Evolutionary conservation across 2,329 filamentous ascomycete genomes (phyloP).

Genomic region (Xylaria digitata): DNA sequence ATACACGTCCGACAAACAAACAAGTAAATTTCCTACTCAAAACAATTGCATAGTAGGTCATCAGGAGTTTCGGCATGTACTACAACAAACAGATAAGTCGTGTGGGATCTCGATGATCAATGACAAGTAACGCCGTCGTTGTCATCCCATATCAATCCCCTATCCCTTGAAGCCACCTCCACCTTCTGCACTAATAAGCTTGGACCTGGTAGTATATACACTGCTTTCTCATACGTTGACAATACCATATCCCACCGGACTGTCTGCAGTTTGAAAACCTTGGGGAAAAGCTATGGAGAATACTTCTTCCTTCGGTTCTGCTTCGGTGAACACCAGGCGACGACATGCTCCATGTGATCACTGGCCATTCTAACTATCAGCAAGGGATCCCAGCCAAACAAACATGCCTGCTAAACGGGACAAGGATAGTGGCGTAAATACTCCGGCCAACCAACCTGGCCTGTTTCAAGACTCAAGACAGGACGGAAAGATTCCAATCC

Average conservation of each 20-base stretch:
- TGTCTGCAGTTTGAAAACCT: constrained; percentile 13
- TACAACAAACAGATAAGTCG: not conserved
- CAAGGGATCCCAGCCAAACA: constrained; percentile 22
- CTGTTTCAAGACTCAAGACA: constrained; percentile 25
- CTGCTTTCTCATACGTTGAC: constrained; percentile 13
- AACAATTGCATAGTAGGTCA: too few relatives aligned
- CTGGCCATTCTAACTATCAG: constrained; percentile 6
- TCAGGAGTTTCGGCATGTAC: too few relatives aligned
- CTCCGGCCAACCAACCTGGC: constrained; percentile 17
- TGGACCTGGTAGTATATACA: constrained; percentile 14
- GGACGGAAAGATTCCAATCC: too few relatives aligned
- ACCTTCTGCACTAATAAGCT: constrained; percentile 7
- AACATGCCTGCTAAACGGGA: constrained; percentile 1
- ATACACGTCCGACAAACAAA: not conserved
- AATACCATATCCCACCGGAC: constrained; percentile 17
- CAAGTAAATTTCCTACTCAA: not conserved
- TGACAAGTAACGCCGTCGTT: constrained; percentile 4
- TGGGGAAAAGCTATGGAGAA: constrained; percentile 17
- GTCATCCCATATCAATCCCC: constrained; percentile 1
- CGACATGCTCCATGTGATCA: not conserved
- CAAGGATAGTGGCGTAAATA: constrained; percentile 28
- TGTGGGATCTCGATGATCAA: constrained; percentile 12
- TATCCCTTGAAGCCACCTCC: not conserved
- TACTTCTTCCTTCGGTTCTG: not conserved
- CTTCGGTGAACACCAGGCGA: constrained; percentile 3